These are phyloP conservation scores for Phascolomyces articulosus DNA, from an alignment of 371 early-diverging fungal genomes.

Conservation along the genomic window DNA sequence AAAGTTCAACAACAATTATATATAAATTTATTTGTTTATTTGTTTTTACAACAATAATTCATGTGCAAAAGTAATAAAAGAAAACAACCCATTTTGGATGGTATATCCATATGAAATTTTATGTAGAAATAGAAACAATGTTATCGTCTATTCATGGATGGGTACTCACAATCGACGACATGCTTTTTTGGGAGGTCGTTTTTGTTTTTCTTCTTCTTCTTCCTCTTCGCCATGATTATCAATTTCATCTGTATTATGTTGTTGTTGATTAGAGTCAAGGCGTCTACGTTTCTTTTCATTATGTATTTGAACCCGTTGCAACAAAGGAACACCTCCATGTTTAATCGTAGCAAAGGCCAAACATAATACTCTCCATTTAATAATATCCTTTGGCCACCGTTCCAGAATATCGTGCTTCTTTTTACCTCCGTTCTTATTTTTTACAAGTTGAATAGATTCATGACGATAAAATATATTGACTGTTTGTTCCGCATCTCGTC, in stretches of 20 bases:
- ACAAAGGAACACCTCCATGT: neutral
- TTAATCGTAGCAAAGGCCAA: neutral
- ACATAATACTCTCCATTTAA: neutral
- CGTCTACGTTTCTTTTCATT: constrained; percentile 1
- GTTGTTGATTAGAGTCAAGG: neutral
- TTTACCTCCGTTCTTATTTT: neutral
- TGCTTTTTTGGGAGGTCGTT: too few species aligned
- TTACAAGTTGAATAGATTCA: neutral
- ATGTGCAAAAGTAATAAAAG: too few species aligned
- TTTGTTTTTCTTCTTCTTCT: too few species aligned
- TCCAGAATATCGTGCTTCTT: neutral
- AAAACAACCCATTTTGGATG: too few species aligned
- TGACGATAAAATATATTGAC: constrained; percentile 8
- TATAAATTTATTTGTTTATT: too few species aligned
- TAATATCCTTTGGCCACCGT: neutral
- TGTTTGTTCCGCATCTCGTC: neutral
- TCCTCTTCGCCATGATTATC: neutral
- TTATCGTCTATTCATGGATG: too few species aligned
- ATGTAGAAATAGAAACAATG: too few species aligned
- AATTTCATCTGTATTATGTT: neutral
- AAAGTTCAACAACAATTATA: too few species aligned
- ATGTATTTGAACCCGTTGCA: neutral
- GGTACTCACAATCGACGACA: too few species aligned
- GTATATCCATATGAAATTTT: too few species aligned
- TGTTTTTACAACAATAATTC: too few species aligned